These are phyloP conservation scores for Yamadazyma diospyri DNA, from an alignment of 1,139 yeast genomes.

Conservation along the genomic window DNA sequence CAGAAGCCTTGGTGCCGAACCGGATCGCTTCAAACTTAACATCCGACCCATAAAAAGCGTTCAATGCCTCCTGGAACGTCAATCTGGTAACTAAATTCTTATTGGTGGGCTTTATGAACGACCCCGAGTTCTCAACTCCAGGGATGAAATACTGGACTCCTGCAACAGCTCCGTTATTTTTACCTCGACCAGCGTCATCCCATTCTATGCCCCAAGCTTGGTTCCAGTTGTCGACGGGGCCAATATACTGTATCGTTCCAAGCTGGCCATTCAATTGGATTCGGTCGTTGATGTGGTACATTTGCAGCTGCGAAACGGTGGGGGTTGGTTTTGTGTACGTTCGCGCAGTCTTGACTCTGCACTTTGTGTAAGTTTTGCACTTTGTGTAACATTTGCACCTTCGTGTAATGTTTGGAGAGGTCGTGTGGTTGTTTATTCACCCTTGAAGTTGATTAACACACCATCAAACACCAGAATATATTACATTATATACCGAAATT, in stretches of 20 bases:
- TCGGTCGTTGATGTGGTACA: constrained; percentile 36
- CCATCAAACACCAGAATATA: too few relatives aligned
- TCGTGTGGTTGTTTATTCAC: too few relatives aligned
- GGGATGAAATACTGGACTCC: constrained; percentile 59
- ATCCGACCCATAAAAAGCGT: constrained; percentile 39
- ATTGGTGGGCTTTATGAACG: constrained; percentile 56
- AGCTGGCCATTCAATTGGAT: constrained; percentile 38
- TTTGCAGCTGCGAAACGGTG: constrained; percentile 1
- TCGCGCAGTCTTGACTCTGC: too few relatives aligned
- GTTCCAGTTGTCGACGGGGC: constrained; percentile 63
- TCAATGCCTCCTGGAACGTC: constrained; percentile 49
- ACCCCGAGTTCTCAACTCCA: constrained; percentile 42
- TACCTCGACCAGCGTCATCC: constrained; percentile 72
- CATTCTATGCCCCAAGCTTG: constrained; percentile 80
- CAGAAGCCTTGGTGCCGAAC: constrained; percentile 56
- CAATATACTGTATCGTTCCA: constrained; percentile 65
- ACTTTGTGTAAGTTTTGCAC: too few relatives aligned
- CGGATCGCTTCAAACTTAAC: constrained; percentile 21
- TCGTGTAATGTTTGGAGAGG: too few relatives aligned
- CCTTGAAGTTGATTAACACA: too few relatives aligned
- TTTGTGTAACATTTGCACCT: too few relatives aligned
- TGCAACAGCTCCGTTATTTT: constrained; percentile 70
- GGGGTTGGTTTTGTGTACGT: not conserved
- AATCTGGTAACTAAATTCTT: constrained; percentile 23
- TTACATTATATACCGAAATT: constrained; percentile 10